phyloP scores from a whole-genome alignment of 495 filamentous ascomycete genomes.

The Pseudoneurospora amorphoporcata region DNA sequence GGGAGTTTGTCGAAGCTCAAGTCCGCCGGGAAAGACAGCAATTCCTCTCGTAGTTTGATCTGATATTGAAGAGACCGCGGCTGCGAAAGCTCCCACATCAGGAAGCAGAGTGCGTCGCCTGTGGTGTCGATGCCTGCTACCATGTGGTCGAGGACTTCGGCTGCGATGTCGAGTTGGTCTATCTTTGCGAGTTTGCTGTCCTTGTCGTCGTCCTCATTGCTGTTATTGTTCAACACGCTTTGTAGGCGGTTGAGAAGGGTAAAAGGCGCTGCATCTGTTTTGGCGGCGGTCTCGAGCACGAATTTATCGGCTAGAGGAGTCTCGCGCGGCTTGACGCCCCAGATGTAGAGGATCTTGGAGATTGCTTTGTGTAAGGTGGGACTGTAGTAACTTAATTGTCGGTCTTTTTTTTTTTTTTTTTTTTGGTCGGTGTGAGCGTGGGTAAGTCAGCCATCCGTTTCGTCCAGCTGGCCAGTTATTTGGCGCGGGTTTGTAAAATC shows the following conservation, averaged over 20 bases:
- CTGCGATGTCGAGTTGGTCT: slow-evolving; percentile 32
- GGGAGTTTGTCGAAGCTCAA: slow-evolving; percentile 38
- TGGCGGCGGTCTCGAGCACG: slow-evolving; percentile 27
- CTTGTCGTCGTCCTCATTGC: background rate
- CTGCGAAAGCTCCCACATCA: slow-evolving; percentile 57
- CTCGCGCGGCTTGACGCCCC: slow-evolving; percentile 30
- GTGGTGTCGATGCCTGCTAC: slow-evolving; percentile 60
- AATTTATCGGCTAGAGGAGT: slow-evolving; percentile 36
- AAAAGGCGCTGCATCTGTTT: slow-evolving; percentile 28
- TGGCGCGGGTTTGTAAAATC: background rate
- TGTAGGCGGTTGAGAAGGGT: slow-evolving; percentile 37
- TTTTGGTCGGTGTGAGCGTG: background rate
- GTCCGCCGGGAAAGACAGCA: slow-evolving; percentile 22
- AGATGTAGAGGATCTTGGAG: slow-evolving; percentile 27
- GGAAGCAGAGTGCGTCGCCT: slow-evolving; percentile 52
- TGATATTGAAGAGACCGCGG: slow-evolving; percentile 38
- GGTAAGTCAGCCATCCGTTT: background rate
- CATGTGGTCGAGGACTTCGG: slow-evolving; percentile 42
- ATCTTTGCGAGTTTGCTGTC: slow-evolving; percentile 7
- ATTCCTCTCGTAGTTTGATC: slow-evolving; percentile 36
- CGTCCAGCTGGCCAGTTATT: background rate
- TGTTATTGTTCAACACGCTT: background rate
- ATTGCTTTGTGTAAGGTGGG: slow-evolving; percentile 28
- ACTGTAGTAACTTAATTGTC: slow-evolving; percentile 31
- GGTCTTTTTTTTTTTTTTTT: slow-evolving; percentile 19